Conservation (phyloP, 345 rosid genomes). For the Heritiera fomes region DNA sequence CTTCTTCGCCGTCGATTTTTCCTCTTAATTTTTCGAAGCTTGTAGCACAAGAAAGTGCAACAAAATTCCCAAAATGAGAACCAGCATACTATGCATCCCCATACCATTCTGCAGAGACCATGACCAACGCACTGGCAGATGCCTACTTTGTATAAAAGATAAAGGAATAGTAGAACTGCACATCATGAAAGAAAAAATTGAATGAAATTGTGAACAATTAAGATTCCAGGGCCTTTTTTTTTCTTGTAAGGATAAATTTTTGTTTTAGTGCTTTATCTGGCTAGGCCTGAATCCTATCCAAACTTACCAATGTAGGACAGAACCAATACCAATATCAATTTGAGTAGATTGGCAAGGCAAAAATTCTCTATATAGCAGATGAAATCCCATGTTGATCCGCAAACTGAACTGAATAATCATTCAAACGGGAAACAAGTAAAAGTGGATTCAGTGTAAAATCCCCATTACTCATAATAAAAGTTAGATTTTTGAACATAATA, state of each 20-base stretch:
- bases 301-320: conserved; percentile 36
- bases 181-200: background rate
- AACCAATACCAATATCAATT: conserved; percentile 38
- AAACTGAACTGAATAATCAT: conserved; percentile 36
- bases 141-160: conserved; percentile 46
- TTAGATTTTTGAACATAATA: too few species aligned
- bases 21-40: conserved; percentile 33
- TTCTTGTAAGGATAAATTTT: background rate
- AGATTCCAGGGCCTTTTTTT: background rate
- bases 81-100: conserved; percentile 47
- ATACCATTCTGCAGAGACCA: conserved; percentile 40
- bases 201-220: background rate
- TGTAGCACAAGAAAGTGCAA: conserved; percentile 39
- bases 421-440: background rate
- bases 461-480: background rate
- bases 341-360: conserved; percentile 51
- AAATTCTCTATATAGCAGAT: conserved; percentile 54
- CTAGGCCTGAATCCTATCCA: background rate
- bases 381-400: conserved; percentile 58
- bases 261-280: background rate
- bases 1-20: conserved; percentile 20
- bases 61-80: conserved; percentile 37
- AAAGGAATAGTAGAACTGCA: conserved; percentile 49
- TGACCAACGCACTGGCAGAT: conserved; percentile 47
- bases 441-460: background rate